phyloP scores from a whole-genome alignment of 345 rosid genomes.

The Dipteronia sinensis region DNA sequence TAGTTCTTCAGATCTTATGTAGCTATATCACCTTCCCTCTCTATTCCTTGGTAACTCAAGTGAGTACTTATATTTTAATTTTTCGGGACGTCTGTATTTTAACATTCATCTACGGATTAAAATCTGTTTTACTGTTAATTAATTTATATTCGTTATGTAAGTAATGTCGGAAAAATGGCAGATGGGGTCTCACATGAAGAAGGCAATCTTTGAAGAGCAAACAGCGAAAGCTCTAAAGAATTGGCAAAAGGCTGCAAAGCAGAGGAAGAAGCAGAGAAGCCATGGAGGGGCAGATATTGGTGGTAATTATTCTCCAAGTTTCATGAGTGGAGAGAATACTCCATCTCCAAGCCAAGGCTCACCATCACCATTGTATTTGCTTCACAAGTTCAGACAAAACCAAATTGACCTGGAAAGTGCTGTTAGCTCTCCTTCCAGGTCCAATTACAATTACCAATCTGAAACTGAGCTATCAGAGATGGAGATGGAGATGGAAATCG shows the following conservation, averaged over 20 bases:
- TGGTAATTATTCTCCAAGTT: background rate
- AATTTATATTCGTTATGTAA: too few relatives aligned
- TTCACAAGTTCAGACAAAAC: conserved; percentile 33
- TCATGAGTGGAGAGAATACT: conserved; percentile 32
- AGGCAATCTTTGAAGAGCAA: conserved; percentile 54
- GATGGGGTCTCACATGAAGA: conserved; percentile 60
- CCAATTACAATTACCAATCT: conserved; percentile 16
- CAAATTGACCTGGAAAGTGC: conserved; percentile 32
- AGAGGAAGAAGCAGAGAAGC: conserved; percentile 37
- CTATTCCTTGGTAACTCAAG: conserved; percentile 45
- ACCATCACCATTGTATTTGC: conserved; percentile 38
- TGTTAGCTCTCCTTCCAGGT: conserved; percentile 24
- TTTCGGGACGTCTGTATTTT: too few relatives aligned
- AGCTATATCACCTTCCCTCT: conserved; percentile 52
- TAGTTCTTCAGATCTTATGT: conserved; percentile 40
- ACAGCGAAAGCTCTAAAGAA: conserved; percentile 41
- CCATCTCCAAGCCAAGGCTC: conserved; percentile 35
- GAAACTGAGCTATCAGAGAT: conserved; percentile 39
- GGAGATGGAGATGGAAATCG: conserved; percentile 20
- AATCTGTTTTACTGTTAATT: too few relatives aligned
- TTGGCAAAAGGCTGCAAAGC: conserved; percentile 46
- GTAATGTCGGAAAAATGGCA: conserved; percentile 10
- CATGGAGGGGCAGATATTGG: background rate
- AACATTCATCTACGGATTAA: too few relatives aligned
- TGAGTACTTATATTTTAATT: conserved; percentile 2